phyloP scores from a whole-genome alignment of 192 early-diverging fungal species.

The Mortierella antarctica region DNA sequence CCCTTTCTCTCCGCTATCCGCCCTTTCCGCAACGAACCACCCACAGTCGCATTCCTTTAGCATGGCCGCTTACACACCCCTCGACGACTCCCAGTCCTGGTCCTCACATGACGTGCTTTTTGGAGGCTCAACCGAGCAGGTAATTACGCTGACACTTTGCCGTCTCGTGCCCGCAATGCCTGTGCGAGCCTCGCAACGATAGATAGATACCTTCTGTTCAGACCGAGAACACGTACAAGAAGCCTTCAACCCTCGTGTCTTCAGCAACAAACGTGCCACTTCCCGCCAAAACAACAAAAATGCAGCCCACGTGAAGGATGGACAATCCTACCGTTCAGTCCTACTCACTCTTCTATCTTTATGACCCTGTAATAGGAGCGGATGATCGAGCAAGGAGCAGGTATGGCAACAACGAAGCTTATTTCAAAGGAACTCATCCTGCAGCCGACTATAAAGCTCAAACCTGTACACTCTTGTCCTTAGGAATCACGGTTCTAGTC shows the following conservation, averaged over 20 bases:
- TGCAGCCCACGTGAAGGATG: constrained; percentile 5
- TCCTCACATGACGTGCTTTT: constrained; percentile 52
- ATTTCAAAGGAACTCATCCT: background rate
- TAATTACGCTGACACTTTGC: background rate
- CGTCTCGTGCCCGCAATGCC: too few relatives aligned
- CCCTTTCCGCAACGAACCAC: background rate
- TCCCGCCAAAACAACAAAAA: constrained; percentile 16
- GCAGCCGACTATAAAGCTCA: background rate
- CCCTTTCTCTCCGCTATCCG: background rate
- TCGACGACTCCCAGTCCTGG: constrained; percentile 49
- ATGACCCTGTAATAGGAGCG: constrained; percentile 19
- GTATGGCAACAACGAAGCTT: constrained; percentile 1
- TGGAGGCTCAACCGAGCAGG: constrained; percentile 44
- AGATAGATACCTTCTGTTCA: too few relatives aligned
- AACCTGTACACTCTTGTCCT: background rate
- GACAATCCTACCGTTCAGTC: too few relatives aligned
- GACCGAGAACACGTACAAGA: too few relatives aligned
- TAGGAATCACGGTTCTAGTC: constrained; percentile 37
- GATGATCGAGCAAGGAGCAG: constrained; percentile 52
- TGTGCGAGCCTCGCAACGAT: too few relatives aligned
- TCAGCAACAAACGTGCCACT: background rate
- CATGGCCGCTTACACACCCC: constrained; percentile 28
- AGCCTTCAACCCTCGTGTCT: too few relatives aligned
- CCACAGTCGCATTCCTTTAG: background rate
- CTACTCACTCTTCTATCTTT: background rate